A percentile compares a stretch with the other conserved stretches of the same genome.
Conservation (phyloP, 179 eudicot species). For the Corrigiola litoralis region DNA sequence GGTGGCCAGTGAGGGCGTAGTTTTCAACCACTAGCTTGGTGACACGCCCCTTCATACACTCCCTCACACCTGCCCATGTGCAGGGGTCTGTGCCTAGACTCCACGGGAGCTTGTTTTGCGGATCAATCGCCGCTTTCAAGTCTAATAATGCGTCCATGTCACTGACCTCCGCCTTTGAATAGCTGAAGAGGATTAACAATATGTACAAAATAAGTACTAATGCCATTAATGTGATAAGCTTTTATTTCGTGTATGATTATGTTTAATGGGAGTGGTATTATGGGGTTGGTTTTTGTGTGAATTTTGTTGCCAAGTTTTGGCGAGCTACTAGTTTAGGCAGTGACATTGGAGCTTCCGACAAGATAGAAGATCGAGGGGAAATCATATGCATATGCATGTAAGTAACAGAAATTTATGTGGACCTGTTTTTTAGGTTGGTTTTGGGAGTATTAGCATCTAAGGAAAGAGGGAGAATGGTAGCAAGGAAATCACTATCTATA, state of each 20-base stretch:
- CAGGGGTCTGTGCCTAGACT: slow-evolving; percentile 40
- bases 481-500: not conserved
- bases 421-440: not conserved
- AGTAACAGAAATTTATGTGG: not conserved
- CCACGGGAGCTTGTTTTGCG: slow-evolving; percentile 46
- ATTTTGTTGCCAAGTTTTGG: not conserved
- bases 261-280: not conserved
- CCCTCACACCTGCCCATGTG: slow-evolving; percentile 68
- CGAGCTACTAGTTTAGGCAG: not conserved
- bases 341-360: slow-evolving; percentile 23
- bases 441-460: not conserved
- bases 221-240: slow-evolving; percentile 4
- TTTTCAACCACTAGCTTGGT: slow-evolving; percentile 72
- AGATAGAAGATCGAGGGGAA: slow-evolving; percentile 7
- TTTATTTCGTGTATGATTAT: not conserved
- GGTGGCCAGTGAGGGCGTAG: slow-evolving; percentile 40
- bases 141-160: slow-evolving; percentile 48
- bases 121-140: slow-evolving; percentile 48
- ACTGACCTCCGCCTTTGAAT: slow-evolving; percentile 5
- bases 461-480: not conserved
- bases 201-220: not conserved
- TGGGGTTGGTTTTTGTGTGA: not conserved
- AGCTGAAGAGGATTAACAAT: not conserved
- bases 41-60: slow-evolving; percentile 61
- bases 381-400: not conserved